Conservation (phyloP, 805 yeast genomes). For the Yarrowia sp. region DNA sequence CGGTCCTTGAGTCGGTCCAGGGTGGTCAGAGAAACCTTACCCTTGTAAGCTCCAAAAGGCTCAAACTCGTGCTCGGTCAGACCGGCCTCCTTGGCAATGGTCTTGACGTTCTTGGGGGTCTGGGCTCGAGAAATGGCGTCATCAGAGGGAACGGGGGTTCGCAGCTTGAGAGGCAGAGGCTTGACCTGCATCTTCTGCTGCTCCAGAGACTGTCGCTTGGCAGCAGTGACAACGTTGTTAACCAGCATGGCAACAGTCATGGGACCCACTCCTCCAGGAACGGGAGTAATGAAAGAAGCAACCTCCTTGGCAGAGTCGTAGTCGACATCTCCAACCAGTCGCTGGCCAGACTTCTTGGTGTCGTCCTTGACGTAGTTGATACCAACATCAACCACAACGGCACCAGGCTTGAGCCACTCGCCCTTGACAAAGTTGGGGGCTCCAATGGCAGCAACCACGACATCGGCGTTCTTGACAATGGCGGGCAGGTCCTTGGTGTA, state of each 20-base stretch:
- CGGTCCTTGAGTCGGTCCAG: slow-evolving; percentile 62
- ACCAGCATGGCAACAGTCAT: slow-evolving; percentile 98
- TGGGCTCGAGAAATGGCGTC: slow-evolving; percentile 86
- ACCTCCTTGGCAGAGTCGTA: slow-evolving; percentile 60
- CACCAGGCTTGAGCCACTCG: slow-evolving; percentile 82
- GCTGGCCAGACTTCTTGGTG: slow-evolving; percentile 70
- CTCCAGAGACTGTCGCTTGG: slow-evolving; percentile 50
- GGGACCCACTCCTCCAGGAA: slow-evolving; percentile 99
- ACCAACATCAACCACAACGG: slow-evolving; percentile 91
- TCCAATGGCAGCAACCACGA: slow-evolving; percentile 91
- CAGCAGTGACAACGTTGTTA: slow-evolving; percentile 77
- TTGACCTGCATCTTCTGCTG: slow-evolving; percentile 44
- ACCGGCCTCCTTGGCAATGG: slow-evolving; percentile 80
- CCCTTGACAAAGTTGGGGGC: slow-evolving; percentile 79
- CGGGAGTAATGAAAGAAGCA: slow-evolving; percentile 83
- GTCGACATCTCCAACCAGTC: slow-evolving; percentile 94
- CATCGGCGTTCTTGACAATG: slow-evolving; percentile 68
- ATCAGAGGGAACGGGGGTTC: slow-evolving; percentile 83
- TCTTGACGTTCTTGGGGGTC: slow-evolving; percentile 74
- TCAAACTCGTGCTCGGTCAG: slow-evolving; percentile 75
- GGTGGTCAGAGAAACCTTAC: slow-evolving; percentile 72
- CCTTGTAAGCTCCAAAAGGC: slow-evolving; percentile 85
- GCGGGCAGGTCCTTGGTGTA: slow-evolving; percentile 60
- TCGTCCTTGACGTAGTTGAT: slow-evolving; percentile 82
- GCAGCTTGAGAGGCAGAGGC: slow-evolving; percentile 55